Evolutionary conservation across 352 stramenopile genomes (phyloP).

Genomic region (Globisporangium perplexum): DNA sequence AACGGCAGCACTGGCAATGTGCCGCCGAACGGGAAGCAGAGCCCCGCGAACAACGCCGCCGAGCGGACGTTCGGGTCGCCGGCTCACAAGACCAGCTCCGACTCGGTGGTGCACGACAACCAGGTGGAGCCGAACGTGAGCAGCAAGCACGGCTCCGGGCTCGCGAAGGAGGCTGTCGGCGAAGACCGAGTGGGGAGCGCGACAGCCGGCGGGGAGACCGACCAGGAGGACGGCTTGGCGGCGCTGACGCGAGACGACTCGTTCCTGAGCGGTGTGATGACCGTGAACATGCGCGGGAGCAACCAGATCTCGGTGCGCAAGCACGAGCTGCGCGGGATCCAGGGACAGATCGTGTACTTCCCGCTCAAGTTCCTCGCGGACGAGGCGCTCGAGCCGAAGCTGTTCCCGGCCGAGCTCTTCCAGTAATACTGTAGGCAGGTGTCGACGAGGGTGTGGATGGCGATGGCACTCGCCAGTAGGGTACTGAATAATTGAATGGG

Average conservation of each 20-base stretch:
- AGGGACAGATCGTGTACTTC: constrained; percentile 85
- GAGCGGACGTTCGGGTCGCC: constrained; percentile 9
- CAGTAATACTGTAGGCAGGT: constrained; percentile 26
- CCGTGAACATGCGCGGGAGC: constrained; percentile 65
- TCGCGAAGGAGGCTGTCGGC: neutral
- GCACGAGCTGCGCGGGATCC: constrained; percentile 59
- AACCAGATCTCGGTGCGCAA: constrained; percentile 55
- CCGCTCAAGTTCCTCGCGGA: constrained; percentile 79
- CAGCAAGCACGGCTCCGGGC: constrained; percentile 1
- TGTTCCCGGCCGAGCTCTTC: constrained; percentile 76
- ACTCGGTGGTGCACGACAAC: constrained; percentile 8
- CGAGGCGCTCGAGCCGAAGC: constrained; percentile 75
- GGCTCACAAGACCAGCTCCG: neutral
- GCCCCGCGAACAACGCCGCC: neutral
- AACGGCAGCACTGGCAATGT: neutral
- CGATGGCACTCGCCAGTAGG: neutral
- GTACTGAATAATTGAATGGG: neutral
- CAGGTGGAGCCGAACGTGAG: constrained; percentile 9
- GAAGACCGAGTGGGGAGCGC: neutral
- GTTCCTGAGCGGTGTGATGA: constrained; percentile 52
- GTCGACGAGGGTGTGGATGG: neutral
- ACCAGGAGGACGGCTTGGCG: neutral
- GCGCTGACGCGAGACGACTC: constrained; percentile 20
- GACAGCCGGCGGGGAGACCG: neutral
- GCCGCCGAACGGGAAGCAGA: neutral